Evolutionary conservation across 768 basidiomycete genomes (phyloP), one percentile per base, ranked within the genome.

Genomic region (Sarcomyxa edulis): DNA sequence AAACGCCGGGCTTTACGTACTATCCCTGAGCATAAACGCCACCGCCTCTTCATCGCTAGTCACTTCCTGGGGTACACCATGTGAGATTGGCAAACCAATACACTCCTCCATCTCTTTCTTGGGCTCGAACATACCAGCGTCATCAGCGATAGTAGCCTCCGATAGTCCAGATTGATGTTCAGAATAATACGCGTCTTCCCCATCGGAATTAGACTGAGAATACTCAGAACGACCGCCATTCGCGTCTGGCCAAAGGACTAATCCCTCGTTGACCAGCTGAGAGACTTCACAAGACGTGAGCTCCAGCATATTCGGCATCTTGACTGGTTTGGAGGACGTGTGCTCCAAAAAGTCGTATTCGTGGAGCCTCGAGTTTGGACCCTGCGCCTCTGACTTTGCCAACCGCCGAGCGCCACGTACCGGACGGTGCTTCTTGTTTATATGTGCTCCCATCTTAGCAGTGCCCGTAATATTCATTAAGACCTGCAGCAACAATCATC

Each of bases 171-270:
- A n/a, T n/a, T n/a, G n/a, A n/a, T n/a, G n/a, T n/a, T n/a, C n/a
- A n/a, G n/a, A n/a, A n/a, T n/a, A n/a, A n/a, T n/a, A n/a, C n/a
- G n/a, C n/a, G n/a, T n/a, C n/a, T n/a, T n/a, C n/a, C n/a, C n/a
- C n/a, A n/a, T n/a, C 24, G 6, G 9, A 11, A 35, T 7, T 9
- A 15, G 35, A 37, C 5, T 11, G 7, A 10, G 25, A 12, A 19
- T 37, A 23, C 20, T 24, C n/a, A n/a, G n/a, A n/a, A n/a, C 35
- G 7, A 21, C 34, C 6, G 24, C 24, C 23, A 15, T 16, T 9
- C n/a, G n/a, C n/a, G n/a, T n/a, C n/a, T n/a, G n/a, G n/a, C 71
- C 72, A 78, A 8, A 84, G 56, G 16, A 69, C 65, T 42, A 84
- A 45, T 7, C 78, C 79, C 5, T 64, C 53, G 31, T 62, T 58